Evolutionary conservation across 148 eudicot species (phyloP).

Genomic region (Chenopodium formosanum): DNA sequence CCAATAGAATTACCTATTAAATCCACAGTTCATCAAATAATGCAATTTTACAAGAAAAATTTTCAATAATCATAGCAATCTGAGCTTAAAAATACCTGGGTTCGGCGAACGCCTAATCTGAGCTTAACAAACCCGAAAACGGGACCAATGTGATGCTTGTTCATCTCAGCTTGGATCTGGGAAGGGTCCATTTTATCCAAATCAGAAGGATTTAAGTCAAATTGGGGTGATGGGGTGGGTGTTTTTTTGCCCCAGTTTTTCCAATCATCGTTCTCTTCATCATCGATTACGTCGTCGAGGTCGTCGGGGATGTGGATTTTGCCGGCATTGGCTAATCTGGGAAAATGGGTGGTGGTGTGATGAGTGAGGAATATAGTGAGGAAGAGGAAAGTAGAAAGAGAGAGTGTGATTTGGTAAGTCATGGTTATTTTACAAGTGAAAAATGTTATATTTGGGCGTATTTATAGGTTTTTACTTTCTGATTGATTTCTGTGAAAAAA

Average conservation of each 20-base stretch:
- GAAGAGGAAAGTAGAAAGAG: constrained; percentile 29
- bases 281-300: constrained; percentile 80
- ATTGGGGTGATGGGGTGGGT: constrained; percentile 30
- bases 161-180: constrained; percentile 58
- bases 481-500: background rate
- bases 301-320: constrained; percentile 79
- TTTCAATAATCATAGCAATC: too few relatives aligned
- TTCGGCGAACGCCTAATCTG: constrained; percentile 47
- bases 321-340: constrained; percentile 42
- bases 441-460: background rate
- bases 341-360: background rate
- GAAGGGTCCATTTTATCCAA: constrained; percentile 47
- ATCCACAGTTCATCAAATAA: background rate
- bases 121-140: constrained; percentile 86
- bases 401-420: constrained; percentile 26
- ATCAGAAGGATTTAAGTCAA: constrained; percentile 57
- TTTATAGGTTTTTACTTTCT: constrained; percentile 8
- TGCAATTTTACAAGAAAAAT: background rate
- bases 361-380: constrained; percentile 31
- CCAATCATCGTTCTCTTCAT: constrained; percentile 89
- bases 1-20: background rate
- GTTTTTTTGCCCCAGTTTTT: constrained; percentile 70
- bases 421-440: constrained; percentile 8
- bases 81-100: constrained; percentile 39
- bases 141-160: constrained; percentile 60